Evolutionary conservation across 257 asterid genomes (phyloP).

Genomic region (Solanum dulcamara): DNA sequence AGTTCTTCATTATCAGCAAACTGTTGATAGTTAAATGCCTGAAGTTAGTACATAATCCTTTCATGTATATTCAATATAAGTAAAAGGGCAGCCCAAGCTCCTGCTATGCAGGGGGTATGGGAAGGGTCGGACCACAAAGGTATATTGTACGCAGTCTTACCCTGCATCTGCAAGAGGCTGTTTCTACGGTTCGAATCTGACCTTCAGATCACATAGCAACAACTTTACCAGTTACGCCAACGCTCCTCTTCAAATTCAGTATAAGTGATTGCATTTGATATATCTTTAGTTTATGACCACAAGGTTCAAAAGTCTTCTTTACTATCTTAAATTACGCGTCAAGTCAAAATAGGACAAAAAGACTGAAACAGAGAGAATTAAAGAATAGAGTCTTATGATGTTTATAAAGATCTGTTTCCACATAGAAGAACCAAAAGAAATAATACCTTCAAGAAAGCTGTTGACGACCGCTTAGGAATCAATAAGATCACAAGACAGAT

Average conservation of each 20-base stretch:
- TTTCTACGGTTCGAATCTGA: too few species aligned
- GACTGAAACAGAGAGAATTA: too few species aligned
- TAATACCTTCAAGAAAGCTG: neutral
- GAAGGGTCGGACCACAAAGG: neutral
- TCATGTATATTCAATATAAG: neutral
- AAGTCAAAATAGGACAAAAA: too few species aligned
- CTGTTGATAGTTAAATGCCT: slow-evolving; percentile 26
- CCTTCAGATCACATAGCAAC: too few species aligned
- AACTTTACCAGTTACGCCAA: too few species aligned
- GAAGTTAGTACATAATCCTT: slow-evolving; percentile 3
- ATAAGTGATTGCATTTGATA: neutral
- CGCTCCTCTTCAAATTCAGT: neutral
- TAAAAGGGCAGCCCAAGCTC: neutral
- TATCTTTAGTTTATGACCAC: too few species aligned
- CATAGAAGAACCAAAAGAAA: neutral
- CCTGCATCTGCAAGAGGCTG: neutral
- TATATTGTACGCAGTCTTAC: neutral
- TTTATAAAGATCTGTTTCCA: neutral
- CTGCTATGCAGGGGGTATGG: neutral
- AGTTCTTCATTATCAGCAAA: slow-evolving; percentile 74
- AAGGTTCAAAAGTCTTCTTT: too few species aligned
- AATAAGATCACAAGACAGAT: neutral
- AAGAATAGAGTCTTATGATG: neutral
- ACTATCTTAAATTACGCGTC: too few species aligned
- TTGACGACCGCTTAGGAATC: neutral